These are phyloP conservation scores for Scleroderma citrinum DNA, from an alignment of 768 basidiomycete species.

Conservation along the genomic window DNA sequence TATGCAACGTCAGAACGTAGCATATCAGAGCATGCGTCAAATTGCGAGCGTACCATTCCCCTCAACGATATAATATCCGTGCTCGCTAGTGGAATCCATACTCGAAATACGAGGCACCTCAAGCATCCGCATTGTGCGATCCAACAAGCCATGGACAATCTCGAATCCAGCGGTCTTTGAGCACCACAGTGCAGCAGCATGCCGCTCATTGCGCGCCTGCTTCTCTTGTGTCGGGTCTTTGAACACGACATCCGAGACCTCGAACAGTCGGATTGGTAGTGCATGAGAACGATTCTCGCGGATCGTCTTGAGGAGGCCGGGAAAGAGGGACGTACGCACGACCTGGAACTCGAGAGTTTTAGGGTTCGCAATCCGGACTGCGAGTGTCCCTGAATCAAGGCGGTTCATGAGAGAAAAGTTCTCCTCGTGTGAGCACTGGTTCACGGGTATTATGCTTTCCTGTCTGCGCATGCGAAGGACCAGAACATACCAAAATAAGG, in stretches of 20 bases:
- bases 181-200: slow-evolving; percentile 90
- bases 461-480: neutral
- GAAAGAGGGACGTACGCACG: slow-evolving; percentile 91
- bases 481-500: slow-evolving; percentile 71
- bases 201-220: slow-evolving; percentile 81
- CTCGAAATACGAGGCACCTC: slow-evolving; percentile 77
- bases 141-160: slow-evolving; percentile 90
- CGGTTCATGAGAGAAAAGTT: slow-evolving; percentile 94
- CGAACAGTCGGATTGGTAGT: slow-evolving; percentile 90
- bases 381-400: slow-evolving; percentile 70
- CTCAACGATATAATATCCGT: slow-evolving; percentile 92
- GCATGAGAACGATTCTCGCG: slow-evolving; percentile 94
- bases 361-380: slow-evolving; percentile 92
- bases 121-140: slow-evolving; percentile 93
- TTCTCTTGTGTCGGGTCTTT: slow-evolving; percentile 76
- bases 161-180: slow-evolving; percentile 97
- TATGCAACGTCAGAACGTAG: slow-evolving; percentile 7
- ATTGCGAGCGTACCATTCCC: slow-evolving; percentile 57
- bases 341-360: slow-evolving; percentile 98
- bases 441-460: slow-evolving; percentile 4
- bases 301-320: slow-evolving; percentile 93
- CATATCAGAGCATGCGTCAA: neutral
- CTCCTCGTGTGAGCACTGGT: slow-evolving; percentile 95
- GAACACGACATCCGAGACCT: slow-evolving; percentile 88
- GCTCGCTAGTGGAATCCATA: slow-evolving; percentile 46